Evolutionary conservation across 2,329 filamentous ascomycete genomes (phyloP), one percentile per base, ranked within the genome.

Genomic region (Ceratocystis lukuohia): DNA sequence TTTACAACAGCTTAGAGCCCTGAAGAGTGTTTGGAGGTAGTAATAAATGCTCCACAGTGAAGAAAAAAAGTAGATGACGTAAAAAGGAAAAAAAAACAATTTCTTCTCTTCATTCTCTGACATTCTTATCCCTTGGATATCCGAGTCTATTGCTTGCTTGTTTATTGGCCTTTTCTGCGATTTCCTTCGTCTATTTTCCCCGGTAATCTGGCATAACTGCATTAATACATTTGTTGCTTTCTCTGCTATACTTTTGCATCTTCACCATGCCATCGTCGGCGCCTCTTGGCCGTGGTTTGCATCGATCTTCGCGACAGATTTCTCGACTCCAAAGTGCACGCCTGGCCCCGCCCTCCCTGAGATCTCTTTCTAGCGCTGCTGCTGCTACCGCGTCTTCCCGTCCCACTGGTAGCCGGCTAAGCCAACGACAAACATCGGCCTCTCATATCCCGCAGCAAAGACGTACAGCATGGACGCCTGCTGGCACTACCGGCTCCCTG

Each of bases 201-300:
- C 15, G 48, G 48, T 46, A 10, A 10, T 30, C 30, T 41, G 37
- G 12, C 8, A 48, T 17, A 33, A 22, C 22, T 6, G 22, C 22
- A 44, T 15, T 46, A 30, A 25, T 50, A 41, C 30, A 22, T 59
- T n/a, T n/a, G 25, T 6, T 20, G 22, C n/a, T 37, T 28, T 53
- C 33, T 15, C 56, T 57, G n/a, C 64, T 12, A 25, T 25, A 17
- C 30, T 15, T 62, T 25, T 62, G 22, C 57, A 30, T 4, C 45
- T 37, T 15, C 67, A 72, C 62, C 69, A 77, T 77, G 75, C 72
- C 75, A 66, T 73, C 75, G 66, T 71, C 73, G 56, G 71, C 74
- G 69, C 75, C 76, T 20, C 71, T 77, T 66, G 74, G 75, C 67
- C 74, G 76, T 69, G 77, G 74, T 71, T 72, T 77, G 63, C 75